phyloP scores from a whole-genome alignment of 2,329 filamentous ascomycete genomes.

The Shiraia bambusicola region DNA sequence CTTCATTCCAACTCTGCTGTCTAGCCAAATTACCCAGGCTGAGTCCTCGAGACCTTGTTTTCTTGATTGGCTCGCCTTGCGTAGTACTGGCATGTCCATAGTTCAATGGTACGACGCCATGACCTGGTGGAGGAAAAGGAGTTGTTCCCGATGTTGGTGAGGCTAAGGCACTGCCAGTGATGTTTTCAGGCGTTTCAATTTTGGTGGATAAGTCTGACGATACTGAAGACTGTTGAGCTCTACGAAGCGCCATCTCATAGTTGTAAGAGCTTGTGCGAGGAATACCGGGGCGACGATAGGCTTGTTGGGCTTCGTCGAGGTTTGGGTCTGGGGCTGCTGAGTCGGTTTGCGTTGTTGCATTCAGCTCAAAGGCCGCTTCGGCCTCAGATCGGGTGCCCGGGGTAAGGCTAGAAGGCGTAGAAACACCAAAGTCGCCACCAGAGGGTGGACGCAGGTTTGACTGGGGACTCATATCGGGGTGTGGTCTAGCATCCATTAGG shows the following conservation, averaged over 20 bases:
- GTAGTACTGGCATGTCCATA: conserved; percentile 24
- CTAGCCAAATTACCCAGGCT: conserved; percentile 33
- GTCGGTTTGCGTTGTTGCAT: conserved; percentile 37
- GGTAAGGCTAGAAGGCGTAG: conserved; percentile 39
- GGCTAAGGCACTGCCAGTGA: conserved; percentile 13
- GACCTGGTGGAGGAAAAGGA: conserved; percentile 31
- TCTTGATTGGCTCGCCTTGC: conserved; percentile 32
- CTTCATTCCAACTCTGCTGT: conserved; percentile 38
- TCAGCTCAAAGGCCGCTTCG: conserved; percentile 36
- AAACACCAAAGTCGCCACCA: conserved; percentile 22
- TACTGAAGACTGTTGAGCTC: conserved; percentile 24
- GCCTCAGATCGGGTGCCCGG: conserved; percentile 40
- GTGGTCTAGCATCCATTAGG: conserved; percentile 4
- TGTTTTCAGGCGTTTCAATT: conserved; percentile 11
- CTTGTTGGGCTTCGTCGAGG: conserved; percentile 28
- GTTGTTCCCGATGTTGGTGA: conserved; percentile 17
- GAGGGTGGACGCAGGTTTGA: conserved; percentile 22
- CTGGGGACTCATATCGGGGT: conserved; percentile 18
- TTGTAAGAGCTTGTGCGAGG: conserved; percentile 33
- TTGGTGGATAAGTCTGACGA: conserved; percentile 27
- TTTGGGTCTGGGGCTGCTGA: conserved; percentile 37
- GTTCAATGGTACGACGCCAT: conserved; percentile 38
- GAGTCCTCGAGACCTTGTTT: conserved; percentile 30
- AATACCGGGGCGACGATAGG: conserved; percentile 29
- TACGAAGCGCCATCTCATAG: conserved; percentile 32